Base-by-base conservation (phyloP, 768 basidiomycete genomes). In the Termitomyces sp. region DNA sequence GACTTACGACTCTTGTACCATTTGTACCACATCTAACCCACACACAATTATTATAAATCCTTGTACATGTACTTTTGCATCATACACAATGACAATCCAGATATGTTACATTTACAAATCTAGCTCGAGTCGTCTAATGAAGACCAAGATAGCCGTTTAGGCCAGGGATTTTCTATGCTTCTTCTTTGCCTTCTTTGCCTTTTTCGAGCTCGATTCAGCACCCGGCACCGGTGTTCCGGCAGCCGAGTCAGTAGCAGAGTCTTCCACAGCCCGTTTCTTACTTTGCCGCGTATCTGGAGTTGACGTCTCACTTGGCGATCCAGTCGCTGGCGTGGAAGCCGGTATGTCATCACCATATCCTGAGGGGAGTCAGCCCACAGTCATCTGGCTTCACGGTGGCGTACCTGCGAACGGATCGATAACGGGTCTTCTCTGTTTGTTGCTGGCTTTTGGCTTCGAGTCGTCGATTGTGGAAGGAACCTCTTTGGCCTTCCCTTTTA, bases 341-440 rank as follows among this genome's bases (percentile, higher is more conserved):
- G 60, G 47, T 34, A 54, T 44, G 13, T 72, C 71, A 43, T 77
- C 76, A 24, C 71, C 74, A 50, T 75, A 75, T 5, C 76, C 78
- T 77, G 56, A 27, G 37, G 30, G 20, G 5, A 56, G 34, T 58
- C 36, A 58, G 37, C 12, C 10, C 9, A 48, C 2, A 16, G 13
- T 9, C 30, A 33, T 37, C 37, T 22, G 20, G 4, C 22, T 24
- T 22, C 14, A 55, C 20, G 34, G 5, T 48, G 24, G 54, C 68
- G 9, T 64, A 85, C 89, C 88, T 57, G 84, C 80, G 63, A 90
- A 91, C 5, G 86, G 85, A 70, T 90, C 88, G 30, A 87, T 65
- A 0, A 69, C 71, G 30, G 79, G 76, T 63, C 86, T 76, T 68
- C 80, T 78, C 32, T 82, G 79, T 67, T 82, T 84, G 48, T 49